Conservation (phyloP, 1,139 yeast genomes). For the Yamadazyma jaroonii region DNA sequence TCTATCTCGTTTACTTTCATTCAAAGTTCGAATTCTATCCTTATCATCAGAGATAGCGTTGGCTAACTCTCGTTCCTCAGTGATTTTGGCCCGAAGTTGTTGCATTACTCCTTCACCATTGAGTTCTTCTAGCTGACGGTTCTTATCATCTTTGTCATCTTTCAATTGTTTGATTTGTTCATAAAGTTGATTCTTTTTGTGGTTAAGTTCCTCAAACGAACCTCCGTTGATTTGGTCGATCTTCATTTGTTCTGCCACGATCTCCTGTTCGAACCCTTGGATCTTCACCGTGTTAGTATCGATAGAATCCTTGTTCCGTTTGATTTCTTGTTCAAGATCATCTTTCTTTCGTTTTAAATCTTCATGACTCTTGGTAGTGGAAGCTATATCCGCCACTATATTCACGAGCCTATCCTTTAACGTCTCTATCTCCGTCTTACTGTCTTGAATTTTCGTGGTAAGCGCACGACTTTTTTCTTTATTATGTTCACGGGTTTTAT, state of each 20-base stretch:
- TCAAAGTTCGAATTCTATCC: slow-evolving; percentile 16
- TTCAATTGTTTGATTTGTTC: neutral
- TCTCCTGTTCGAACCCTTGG: slow-evolving; percentile 2
- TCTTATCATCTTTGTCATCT: neutral
- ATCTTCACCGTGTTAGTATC: slow-evolving; percentile 17
- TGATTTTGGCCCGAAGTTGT: neutral
- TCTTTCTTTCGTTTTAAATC: slow-evolving; percentile 4
- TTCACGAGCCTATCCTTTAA: neutral
- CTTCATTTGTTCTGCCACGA: slow-evolving; percentile 27
- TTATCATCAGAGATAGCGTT: slow-evolving; percentile 11
- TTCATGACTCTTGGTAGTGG: neutral
- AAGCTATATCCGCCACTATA: neutral
- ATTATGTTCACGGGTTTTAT: neutral
- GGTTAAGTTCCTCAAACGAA: slow-evolving; percentile 25
- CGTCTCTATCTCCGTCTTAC: neutral
- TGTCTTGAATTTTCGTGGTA: neutral
- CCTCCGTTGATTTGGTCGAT: slow-evolving; percentile 42
- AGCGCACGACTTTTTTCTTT: neutral
- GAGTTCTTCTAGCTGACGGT: slow-evolving; percentile 8
- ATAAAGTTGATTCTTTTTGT: slow-evolving; percentile 7
- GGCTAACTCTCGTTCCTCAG: slow-evolving; percentile 8
- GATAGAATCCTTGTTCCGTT: slow-evolving; percentile 25
- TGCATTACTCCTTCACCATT: slow-evolving; percentile 1
- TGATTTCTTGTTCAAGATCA: slow-evolving; percentile 25
- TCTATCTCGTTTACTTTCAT: slow-evolving; percentile 23